A percentile compares a stretch with the other conserved stretches of the same genome.
phyloP scores from a whole-genome alignment of 73 alveolate species.

The Paramecium caudatum region DNA sequence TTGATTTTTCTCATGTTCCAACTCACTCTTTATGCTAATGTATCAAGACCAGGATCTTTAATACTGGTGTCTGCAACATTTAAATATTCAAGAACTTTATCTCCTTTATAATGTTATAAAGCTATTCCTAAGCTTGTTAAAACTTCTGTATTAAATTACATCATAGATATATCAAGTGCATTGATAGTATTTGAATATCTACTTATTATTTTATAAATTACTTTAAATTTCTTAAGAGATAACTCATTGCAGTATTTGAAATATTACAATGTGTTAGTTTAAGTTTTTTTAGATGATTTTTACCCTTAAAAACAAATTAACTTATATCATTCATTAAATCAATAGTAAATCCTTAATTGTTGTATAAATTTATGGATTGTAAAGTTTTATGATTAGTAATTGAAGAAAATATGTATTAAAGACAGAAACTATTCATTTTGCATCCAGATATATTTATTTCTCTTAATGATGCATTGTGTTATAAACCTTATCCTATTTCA shows the following conservation, averaged over 20 bases:
- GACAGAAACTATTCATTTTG: slow-evolving; percentile 65
- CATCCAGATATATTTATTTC: slow-evolving; percentile 39
- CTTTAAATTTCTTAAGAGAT: slow-evolving; percentile 56
- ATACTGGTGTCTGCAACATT: slow-evolving; percentile 1
- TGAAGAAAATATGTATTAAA: slow-evolving; percentile 56
- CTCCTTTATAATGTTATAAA: slow-evolving; percentile 42
- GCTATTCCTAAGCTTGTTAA: slow-evolving; percentile 68
- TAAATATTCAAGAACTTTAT: slow-evolving; percentile 45
- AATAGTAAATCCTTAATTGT: slow-evolving; percentile 64
- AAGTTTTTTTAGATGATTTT: slow-evolving; percentile 57
- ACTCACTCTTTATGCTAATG: slow-evolving; percentile 50
- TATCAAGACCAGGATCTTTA: slow-evolving; percentile 7
- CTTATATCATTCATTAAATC: slow-evolving; percentile 66
- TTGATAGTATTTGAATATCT: slow-evolving; percentile 51
- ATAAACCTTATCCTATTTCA: slow-evolving; percentile 57
- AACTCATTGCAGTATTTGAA: slow-evolving; percentile 50
- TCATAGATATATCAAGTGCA: slow-evolving; percentile 42
- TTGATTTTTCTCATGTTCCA: slow-evolving; percentile 66
- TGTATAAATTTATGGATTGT: slow-evolving; percentile 42
- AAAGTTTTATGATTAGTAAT: slow-evolving; percentile 61
- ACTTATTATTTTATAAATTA: background rate
- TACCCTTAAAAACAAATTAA: slow-evolving; percentile 56
- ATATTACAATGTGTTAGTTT: slow-evolving; percentile 60
- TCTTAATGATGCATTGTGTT: slow-evolving; percentile 49
- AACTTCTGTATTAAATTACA: slow-evolving; percentile 50